Percentiles rank a stretch among this genome's conserved stretches.
Conservation (phyloP, 352 stramenopile genomes). For the Globisporangium carolinianum region DNA sequence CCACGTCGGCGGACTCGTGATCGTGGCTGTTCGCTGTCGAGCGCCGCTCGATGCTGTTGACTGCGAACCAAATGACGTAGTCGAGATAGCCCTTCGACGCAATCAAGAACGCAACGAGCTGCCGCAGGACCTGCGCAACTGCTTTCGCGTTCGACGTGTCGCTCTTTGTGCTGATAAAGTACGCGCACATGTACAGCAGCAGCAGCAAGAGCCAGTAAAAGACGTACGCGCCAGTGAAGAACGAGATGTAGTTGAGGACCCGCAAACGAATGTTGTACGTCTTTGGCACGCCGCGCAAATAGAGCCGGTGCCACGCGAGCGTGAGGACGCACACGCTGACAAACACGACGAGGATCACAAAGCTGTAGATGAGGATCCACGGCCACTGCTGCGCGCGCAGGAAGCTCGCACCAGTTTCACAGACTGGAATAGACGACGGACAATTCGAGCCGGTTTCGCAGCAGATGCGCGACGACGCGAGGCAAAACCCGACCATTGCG, state of each 20-base stretch:
- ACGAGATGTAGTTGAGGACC: slow-evolving; percentile 86
- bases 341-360: slow-evolving; percentile 79
- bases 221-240: slow-evolving; percentile 83
- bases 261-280: slow-evolving; percentile 87
- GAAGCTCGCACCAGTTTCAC: slow-evolving; percentile 49
- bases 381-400: slow-evolving; percentile 79
- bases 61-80: slow-evolving; percentile 87
- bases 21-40: slow-evolving; percentile 29
- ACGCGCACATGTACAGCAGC: slow-evolving; percentile 87
- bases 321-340: slow-evolving; percentile 79
- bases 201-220: slow-evolving; percentile 87
- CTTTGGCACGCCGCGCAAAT: slow-evolving; percentile 78
- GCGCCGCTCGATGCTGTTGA: slow-evolving; percentile 83
- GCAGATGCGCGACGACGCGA: slow-evolving; percentile 77
- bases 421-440: slow-evolving; percentile 26
- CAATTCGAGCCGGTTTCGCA: slow-evolving; percentile 50
- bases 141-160: slow-evolving; percentile 43
- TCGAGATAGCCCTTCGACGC: slow-evolving; percentile 80
- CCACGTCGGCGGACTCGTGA: slow-evolving; percentile 67
- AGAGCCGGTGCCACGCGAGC: slow-evolving; percentile 78
- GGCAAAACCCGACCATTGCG: slow-evolving; percentile 71
- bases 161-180: slow-evolving; percentile 77
- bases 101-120: slow-evolving; percentile 82
- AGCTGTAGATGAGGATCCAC: slow-evolving; percentile 85
- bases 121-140: slow-evolving; percentile 68